Evolutionary conservation across 768 basidiomycete genomes (phyloP).

Genomic region (Termitomyces sp.): DNA sequence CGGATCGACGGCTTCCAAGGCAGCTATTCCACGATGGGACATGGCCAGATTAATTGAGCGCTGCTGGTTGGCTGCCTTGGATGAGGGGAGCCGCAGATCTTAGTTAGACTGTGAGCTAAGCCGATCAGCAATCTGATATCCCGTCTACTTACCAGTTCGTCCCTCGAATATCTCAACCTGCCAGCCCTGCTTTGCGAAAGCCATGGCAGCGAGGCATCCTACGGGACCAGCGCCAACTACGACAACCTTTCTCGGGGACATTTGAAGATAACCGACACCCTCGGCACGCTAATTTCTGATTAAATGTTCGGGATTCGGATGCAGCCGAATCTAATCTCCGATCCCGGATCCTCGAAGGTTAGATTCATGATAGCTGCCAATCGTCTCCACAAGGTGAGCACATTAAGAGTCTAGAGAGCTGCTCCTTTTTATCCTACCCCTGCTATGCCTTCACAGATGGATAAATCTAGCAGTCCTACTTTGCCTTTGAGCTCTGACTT

Average conservation of each 20-base stretch:
- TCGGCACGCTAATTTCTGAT: neutral
- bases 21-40: constrained; percentile 88
- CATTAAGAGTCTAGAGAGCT: neutral
- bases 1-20: constrained; percentile 76
- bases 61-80: constrained; percentile 60
- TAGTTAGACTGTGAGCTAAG: constrained; percentile 2
- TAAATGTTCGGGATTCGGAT: neutral
- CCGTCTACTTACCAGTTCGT: constrained; percentile 52
- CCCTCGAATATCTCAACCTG: constrained; percentile 73
- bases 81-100: constrained; percentile 75
- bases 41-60: constrained; percentile 97
- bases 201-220: constrained; percentile 84
- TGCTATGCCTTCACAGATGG: constrained; percentile 1
- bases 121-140: neutral
- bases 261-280: constrained; percentile 4
- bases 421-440: neutral
- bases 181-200: constrained; percentile 87
- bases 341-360: neutral
- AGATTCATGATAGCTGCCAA: no score
- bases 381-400: no score
- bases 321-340: constrained; percentile 12
- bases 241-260: constrained; percentile 41
- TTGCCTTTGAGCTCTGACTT: constrained; percentile 48
- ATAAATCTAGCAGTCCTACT: constrained; percentile 14
- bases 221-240: constrained; percentile 91